phyloP scores from a whole-genome alignment of 2,329 filamentous ascomycete genomes.

The Ceratocystis cacaofunesta region DNA sequence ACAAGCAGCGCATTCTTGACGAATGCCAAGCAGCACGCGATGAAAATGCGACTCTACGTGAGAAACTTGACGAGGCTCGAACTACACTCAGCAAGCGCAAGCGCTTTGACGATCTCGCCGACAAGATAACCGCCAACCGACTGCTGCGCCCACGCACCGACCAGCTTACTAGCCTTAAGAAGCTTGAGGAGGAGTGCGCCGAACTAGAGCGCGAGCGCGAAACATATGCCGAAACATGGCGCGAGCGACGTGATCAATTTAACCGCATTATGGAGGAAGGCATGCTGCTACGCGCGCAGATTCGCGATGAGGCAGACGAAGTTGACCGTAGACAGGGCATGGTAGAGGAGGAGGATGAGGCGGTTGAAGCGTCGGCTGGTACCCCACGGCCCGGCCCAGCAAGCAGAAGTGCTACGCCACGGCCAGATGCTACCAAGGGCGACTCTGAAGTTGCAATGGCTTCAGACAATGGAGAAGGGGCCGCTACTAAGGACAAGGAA shows the following conservation, averaged over 20 bases:
- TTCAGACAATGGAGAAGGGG: constrained; percentile 13
- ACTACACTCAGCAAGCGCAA: constrained; percentile 64
- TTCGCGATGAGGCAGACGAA: constrained; percentile 90
- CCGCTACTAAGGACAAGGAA: background rate
- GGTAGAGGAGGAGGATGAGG: constrained; percentile 51
- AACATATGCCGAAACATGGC: constrained; percentile 70
- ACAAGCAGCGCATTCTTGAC: constrained; percentile 63
- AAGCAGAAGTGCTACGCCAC: constrained; percentile 26
- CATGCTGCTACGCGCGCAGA: constrained; percentile 68
- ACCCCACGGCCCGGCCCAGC: constrained; percentile 34
- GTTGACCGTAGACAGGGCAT: constrained; percentile 77
- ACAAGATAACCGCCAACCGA: constrained; percentile 70
- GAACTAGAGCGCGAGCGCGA: constrained; percentile 74
- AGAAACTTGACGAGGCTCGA: constrained; percentile 63
- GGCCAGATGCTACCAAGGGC: constrained; percentile 2
- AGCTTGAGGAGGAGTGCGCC: constrained; percentile 74
- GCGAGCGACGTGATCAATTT: constrained; percentile 73
- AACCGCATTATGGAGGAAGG: constrained; percentile 80
- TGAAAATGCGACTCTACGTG: constrained; percentile 55
- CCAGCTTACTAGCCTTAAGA: constrained; percentile 59
- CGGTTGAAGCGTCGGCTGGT: constrained; percentile 34
- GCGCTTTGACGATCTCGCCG: constrained; percentile 74
- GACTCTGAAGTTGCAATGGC: constrained; percentile 27
- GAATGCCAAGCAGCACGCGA: constrained; percentile 66
- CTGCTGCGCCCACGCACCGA: constrained; percentile 73